Conservation (phyloP, 2,329 filamentous ascomycete genomes). For the Colletotrichum sp. region DNA sequence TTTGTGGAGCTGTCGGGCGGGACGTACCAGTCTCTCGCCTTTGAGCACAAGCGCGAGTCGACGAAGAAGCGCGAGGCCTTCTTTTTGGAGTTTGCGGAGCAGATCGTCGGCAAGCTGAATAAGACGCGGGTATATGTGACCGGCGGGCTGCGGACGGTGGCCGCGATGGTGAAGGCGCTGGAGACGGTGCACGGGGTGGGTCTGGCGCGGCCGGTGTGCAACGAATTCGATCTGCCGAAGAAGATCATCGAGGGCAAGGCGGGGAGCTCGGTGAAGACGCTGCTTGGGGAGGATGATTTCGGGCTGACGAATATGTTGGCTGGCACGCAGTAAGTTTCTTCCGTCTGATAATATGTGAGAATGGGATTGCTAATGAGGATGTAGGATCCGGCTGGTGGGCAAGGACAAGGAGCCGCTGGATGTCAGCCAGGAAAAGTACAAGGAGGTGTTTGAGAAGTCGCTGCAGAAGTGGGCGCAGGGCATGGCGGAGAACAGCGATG, state of each 20-base stretch:
- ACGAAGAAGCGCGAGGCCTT: constrained; percentile 62
- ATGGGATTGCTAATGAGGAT: background rate
- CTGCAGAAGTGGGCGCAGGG: constrained; percentile 31
- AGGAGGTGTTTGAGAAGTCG: constrained; percentile 30
- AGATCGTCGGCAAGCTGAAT: constrained; percentile 45
- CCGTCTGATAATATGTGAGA: fast-evolving
- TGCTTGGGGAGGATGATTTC: constrained; percentile 58
- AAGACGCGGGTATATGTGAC: constrained; percentile 65
- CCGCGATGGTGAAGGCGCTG: constrained; percentile 64
- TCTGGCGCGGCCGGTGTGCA: constrained; percentile 44
- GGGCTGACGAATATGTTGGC: constrained; percentile 32
- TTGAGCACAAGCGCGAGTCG: constrained; percentile 55
- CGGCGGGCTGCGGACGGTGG: constrained; percentile 59
- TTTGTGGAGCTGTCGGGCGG: constrained; percentile 67
- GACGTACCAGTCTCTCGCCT: constrained; percentile 60
- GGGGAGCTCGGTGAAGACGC: constrained; percentile 50
- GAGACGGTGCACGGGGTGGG: constrained; percentile 64
- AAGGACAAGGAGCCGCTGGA: constrained; percentile 34
- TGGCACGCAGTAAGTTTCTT: constrained; percentile 33
- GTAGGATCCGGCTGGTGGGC: constrained; percentile 33
- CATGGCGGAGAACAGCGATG: constrained; percentile 35
- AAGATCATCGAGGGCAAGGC: constrained; percentile 40
- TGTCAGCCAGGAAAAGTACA: constrained; percentile 33
- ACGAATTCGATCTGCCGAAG: constrained; percentile 33
- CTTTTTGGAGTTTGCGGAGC: constrained; percentile 65